These are phyloP conservation scores for Venturia effusa DNA, from an alignment of 2,329 filamentous ascomycete genomes.

Conservation along the genomic window DNA sequence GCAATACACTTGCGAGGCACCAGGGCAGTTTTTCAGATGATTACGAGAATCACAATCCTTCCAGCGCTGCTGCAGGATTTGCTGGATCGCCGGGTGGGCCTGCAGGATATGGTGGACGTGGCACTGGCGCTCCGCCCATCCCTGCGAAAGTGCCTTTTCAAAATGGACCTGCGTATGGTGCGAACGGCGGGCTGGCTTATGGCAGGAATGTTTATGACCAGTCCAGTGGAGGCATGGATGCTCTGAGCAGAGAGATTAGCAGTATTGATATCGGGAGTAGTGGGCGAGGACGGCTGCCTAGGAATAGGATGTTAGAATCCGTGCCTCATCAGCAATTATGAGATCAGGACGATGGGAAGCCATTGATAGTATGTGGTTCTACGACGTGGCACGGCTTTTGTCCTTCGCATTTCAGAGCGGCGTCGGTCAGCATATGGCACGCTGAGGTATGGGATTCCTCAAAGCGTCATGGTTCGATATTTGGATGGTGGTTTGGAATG, in stretches of 20 bases:
- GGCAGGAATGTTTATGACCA: slow-evolving; percentile 18
- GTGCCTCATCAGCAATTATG: not conserved
- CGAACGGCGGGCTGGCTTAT: slow-evolving; percentile 17
- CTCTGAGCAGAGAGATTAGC: slow-evolving; percentile 15
- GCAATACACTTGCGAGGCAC: not conserved
- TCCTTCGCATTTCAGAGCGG: not conserved
- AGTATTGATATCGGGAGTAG: slow-evolving; percentile 30
- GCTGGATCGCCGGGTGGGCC: slow-evolving; percentile 16
- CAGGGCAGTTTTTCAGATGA: slow-evolving; percentile 10
- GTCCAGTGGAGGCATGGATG: slow-evolving; percentile 21
- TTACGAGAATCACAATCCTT: slow-evolving; percentile 7
- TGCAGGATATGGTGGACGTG: slow-evolving; percentile 17
- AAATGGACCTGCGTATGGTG: slow-evolving; percentile 19
- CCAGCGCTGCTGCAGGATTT: not conserved
- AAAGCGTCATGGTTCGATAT: not conserved
- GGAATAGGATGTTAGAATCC: slow-evolving; percentile 6
- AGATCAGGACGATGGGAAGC: not conserved
- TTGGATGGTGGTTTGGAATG: not conserved
- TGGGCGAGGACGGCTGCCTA: slow-evolving; percentile 15
- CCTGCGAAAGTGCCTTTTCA: slow-evolving; percentile 59
- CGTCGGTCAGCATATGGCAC: not conserved
- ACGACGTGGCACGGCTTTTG: not conserved
- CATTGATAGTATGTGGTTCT: not conserved
- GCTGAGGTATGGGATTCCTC: not conserved
- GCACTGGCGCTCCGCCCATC: slow-evolving; percentile 42